Base-by-base conservation (phyloP, 495 filamentous ascomycete species). In the Cercophora scortea region DNA sequence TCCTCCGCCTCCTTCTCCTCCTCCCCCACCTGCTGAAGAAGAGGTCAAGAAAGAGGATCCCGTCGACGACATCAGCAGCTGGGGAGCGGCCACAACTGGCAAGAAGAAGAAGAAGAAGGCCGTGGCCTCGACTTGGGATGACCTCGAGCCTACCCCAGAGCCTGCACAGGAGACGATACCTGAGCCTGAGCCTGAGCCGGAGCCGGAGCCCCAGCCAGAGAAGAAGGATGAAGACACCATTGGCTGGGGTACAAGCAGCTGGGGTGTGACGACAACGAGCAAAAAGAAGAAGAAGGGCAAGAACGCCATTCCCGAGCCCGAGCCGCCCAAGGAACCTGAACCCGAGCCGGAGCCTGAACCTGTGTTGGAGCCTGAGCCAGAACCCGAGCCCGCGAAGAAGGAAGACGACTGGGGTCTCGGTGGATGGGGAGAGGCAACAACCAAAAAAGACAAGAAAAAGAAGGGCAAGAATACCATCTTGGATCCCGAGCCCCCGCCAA, bases 331-430 rank as follows among this genome's bases (percentile, higher is more conserved):
- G 13, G 54, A 56, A 13, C 45, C 48, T 10, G 48, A 48, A 56
- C 50, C 58, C 1, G 57, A 55, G 25, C 49, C 49, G 8, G 55
- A 56, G 57, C 47, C 63, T 0, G 57, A 59, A 45, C 52, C 60
- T 15, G 55, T 53, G 33, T 46, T 46, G 15, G 55, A 60, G 19
- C 41, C 50, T 17, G 59, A 62, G 15, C 57, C 61, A 6, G 62
- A 67, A 18, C 59, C 61, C 25, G 68, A 69, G 25, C 55, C 65
- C 0, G 65, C 63, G 42, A 61, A 56, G 12, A 62, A 66, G 42
- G 36, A 60, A 42, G 32, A 59, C 35, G 42, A 49, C 17, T 39
- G 33, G 47, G 17, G n/a, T 17, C 8, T 15, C 7, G 6, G 17
- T 15, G 38, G 49, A 17, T 25, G 25, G 25, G 25, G 25, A 25